Base-by-base conservation (phyloP, 192 early-diverging fungal genomes). In the Coemansia sp. region DNA sequence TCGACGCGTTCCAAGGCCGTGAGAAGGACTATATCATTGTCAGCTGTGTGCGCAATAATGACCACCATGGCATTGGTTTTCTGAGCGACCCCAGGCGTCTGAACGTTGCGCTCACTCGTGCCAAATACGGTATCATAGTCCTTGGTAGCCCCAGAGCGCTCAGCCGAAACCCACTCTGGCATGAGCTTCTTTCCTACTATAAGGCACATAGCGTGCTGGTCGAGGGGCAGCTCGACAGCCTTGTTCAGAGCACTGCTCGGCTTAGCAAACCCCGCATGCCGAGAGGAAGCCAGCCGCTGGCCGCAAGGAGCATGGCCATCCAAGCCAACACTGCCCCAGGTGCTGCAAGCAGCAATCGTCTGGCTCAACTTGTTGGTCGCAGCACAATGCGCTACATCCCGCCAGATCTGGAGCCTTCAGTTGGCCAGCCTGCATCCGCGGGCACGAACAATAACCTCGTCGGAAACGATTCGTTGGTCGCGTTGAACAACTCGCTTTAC, bases 11-110 rank as follows among this genome's bases (percentile, higher is more conserved):
- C 88, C 97, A 99, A 66, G 97, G 97, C 42, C 93, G 97, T 71
- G 97, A 99, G 71, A 99, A 99, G 82, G 97, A 98, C 70, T 99
- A 98, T 64, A 98, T 99, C 63, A 98, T 99, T 72, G 83, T 99
- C 59, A 93, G 92, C 63, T 97, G 95, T 71, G 97, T 99, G 35
- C 89, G 97, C 40, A 94, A 93, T 63, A 99, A 99, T 78, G 96
- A 98, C 58, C 93, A 95, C 67, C 95, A 94, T 66, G 96, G 96
- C 12, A 97, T 97, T 65, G 94, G 93, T 31, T 95, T 95, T 75
- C 81, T 95, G 69, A 93, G 87, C 63, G 94, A 95, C 49, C 94
- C 93, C 21, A 85, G 94, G n/a, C 89, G 94, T 46, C 80, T 95
- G 34, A 95, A 95, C 61, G 94, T 95, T 4, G 93, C 93, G 7